A percentile compares a stretch with the other conserved stretches of the same genome.
Evolutionary conservation across 257 asterid species (phyloP).

Genomic region (Jasminum sambac): DNA sequence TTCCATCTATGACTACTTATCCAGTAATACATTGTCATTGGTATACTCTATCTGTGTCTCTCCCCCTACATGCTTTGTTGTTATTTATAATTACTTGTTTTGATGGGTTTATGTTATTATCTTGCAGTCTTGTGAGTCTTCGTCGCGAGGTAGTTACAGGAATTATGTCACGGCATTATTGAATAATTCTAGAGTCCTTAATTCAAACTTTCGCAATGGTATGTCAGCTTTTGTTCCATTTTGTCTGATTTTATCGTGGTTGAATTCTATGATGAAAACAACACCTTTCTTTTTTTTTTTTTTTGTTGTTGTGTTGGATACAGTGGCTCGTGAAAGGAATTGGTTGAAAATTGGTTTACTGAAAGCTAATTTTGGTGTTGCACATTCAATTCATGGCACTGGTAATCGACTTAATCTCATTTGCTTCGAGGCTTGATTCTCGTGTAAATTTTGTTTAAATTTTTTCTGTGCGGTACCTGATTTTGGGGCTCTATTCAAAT

Average conservation of each 20-base stretch:
- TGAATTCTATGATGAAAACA: constrained; percentile 8
- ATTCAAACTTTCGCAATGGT: constrained; percentile 43
- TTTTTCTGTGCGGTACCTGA: no score
- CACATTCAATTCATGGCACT: constrained; percentile 68
- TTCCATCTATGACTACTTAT: constrained; percentile 33
- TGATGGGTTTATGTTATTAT: constrained; percentile 8
- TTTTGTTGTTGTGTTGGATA: constrained; percentile 10
- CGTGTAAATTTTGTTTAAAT: not conserved
- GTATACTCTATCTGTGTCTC: constrained; percentile 20
- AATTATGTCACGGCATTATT: constrained; percentile 43
- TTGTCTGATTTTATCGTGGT: not conserved
- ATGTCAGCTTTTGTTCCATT: not conserved
- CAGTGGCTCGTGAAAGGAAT: constrained; percentile 44
- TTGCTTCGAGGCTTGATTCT: no score
- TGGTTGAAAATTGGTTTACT: constrained; percentile 41
- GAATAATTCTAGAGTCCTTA: constrained; percentile 36
- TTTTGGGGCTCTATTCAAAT: no score
- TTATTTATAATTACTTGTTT: not conserved
- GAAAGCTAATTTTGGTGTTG: constrained; percentile 36
- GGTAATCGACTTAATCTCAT: constrained; percentile 35
- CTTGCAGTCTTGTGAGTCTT: constrained; percentile 43
- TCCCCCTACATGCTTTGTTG: not conserved
- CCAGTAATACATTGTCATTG: constrained; percentile 21
- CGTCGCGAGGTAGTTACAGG: constrained; percentile 45
- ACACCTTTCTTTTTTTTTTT: no score